Percentiles rank a stretch among this genome's conserved stretches.
These are phyloP conservation scores for Capsicum pubescens DNA, from an alignment of 257 asterid species.

Conservation along the genomic window DNA sequence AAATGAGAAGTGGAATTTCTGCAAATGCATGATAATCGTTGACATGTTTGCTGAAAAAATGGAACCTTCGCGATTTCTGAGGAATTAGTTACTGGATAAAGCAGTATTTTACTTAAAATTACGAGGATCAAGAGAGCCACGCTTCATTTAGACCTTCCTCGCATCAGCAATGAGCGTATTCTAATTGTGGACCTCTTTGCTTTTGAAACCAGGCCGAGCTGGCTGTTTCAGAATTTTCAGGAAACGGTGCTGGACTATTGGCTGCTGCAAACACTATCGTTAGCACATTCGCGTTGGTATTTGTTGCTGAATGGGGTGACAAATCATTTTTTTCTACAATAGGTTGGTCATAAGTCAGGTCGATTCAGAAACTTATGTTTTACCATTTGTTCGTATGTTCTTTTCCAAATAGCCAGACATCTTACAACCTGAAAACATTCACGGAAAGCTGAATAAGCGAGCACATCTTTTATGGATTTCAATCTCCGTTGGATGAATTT, in stretches of 20 bases:
- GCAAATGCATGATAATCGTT: background rate
- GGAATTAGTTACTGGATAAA: background rate
- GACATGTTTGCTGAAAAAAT: background rate
- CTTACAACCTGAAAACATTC: background rate
- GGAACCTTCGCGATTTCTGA: background rate
- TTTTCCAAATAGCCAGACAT: background rate
- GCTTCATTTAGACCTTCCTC: background rate
- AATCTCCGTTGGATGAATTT: background rate
- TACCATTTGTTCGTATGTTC: background rate
- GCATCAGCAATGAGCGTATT: background rate
- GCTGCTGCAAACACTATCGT: constrained; percentile 79
- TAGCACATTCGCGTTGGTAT: constrained; percentile 85
- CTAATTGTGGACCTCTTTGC: constrained; percentile 35
- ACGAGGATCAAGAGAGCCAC: background rate
- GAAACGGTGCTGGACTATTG: constrained; percentile 82
- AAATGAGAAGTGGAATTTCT: background rate
- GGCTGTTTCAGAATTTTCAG: constrained; percentile 87
- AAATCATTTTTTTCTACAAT: constrained; percentile 95
- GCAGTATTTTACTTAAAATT: background rate
- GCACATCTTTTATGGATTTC: background rate
- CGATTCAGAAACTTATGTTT: background rate
- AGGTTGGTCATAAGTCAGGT: constrained; percentile 47
- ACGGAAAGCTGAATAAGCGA: background rate
- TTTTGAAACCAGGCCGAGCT: constrained; percentile 69
- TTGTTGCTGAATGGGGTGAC: constrained; percentile 99